Evolutionary conservation across 331 rosid genomes (phyloP), one percentile per base, ranked within the genome.

Genomic region (Pyrus hybrid): DNA sequence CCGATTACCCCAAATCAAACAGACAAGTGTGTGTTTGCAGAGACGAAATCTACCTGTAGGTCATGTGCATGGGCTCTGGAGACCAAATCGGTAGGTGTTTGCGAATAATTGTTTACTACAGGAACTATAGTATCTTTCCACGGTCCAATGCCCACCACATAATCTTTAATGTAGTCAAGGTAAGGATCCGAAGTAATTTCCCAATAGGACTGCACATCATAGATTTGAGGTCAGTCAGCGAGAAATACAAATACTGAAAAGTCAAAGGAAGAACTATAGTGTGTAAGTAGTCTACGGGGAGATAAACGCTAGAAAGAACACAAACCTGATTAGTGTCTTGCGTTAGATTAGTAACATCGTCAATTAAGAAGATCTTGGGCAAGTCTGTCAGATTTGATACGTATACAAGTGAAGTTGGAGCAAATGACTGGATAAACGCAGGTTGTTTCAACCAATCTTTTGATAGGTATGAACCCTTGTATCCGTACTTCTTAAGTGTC

Each of bases 111-210:
- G 11, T 89, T 78, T 12, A 13, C 77, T 5, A 37, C 90, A 54
- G 99, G 93, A 37, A 90, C 97, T 45, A 95, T 54, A 1, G 97
- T 92, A 71, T 95, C 99, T 83, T 95, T 92, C 99, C 97, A 92
- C 56, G 97, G 99, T 77, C 97, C 99, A 76, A 95, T 95, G 58
- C 99, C 99, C 41, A 92, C 89, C 63, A 92, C 96, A 83, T 92
- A 90, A 28, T 90, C 71, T 41, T 85, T 89, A 66, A 95, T 94
- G 83, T 84, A 95, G 82, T 77, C 81, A 8, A 92, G 73, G 85
- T 95, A 95, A 25, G 41, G 21, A 82, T 92, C 96, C 22, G 97
- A 95, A 65, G 93, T 95, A 61, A 95, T 95, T 81, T 95, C 97
- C 97, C 93, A 90, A 71, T 90, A 95, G 10, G 99, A 83, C 99